Conservation (phyloP, 2,329 filamentous ascomycete species). For the Colletotrichum sp. region DNA sequence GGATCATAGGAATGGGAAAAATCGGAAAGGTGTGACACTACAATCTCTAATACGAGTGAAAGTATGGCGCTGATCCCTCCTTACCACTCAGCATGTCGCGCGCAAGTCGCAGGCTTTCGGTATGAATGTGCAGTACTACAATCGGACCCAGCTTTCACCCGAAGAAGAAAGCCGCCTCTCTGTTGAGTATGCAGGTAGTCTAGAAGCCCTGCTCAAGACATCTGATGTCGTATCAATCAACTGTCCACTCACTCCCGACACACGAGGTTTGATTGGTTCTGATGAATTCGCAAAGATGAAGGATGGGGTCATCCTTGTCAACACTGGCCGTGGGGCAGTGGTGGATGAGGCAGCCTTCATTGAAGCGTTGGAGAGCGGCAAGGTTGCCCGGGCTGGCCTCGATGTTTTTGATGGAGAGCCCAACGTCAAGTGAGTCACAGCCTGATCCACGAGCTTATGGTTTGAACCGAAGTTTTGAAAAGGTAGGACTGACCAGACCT, state of each 20-base stretch:
- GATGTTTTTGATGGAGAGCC: not conserved
- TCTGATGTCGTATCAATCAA: not conserved
- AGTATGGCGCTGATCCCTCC: not conserved
- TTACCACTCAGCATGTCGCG: not conserved
- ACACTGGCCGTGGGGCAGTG: not conserved
- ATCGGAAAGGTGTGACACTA: not conserved
- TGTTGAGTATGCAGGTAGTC: not conserved
- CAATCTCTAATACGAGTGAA: not conserved
- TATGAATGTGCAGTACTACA: not conserved
- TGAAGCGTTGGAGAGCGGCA: not conserved
- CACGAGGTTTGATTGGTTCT: not conserved
- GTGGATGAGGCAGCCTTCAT: not conserved
- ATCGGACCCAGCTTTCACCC: rapidly evolving
- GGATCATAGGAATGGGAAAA: not conserved
- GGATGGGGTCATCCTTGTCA: not conserved
- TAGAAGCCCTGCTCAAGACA: not conserved
- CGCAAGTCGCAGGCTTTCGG: not conserved
- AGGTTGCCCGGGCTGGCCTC: not conserved
- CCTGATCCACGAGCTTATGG: not conserved
- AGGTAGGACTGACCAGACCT: too few species aligned
- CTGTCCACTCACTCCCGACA: not conserved
- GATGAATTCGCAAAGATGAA: not conserved
- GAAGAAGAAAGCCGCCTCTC: not conserved
- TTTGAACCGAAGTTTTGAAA: not conserved
- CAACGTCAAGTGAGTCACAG: not conserved